Percentiles rank a stretch among this genome's conserved stretches.
phyloP scores from a whole-genome alignment of 768 basidiomycete species.

The Boletus vinaceobasis region DNA sequence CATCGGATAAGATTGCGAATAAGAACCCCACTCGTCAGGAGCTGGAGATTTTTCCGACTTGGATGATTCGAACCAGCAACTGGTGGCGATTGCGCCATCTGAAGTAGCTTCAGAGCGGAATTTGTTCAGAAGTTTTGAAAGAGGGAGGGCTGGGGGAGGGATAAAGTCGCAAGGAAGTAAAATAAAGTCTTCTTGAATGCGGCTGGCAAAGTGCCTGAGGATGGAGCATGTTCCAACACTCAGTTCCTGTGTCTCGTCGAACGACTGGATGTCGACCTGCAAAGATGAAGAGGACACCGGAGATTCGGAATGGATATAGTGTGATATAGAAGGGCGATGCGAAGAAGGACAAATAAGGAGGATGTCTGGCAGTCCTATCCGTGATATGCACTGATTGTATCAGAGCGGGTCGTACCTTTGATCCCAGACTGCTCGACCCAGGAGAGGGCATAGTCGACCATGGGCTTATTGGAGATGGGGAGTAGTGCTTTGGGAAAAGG shows the following conservation, averaged over 20 bases:
- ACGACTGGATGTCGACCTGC: slow-evolving; percentile 74
- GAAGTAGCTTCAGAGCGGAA: slow-evolving; percentile 72
- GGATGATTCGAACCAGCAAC: slow-evolving; percentile 59
- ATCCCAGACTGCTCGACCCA: slow-evolving; percentile 91
- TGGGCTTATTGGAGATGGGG: slow-evolving; percentile 82
- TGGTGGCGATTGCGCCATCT: slow-evolving; percentile 59
- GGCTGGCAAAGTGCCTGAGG: slow-evolving; percentile 69
- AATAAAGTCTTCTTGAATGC: slow-evolving; percentile 83
- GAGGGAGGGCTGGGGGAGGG: slow-evolving; percentile 68
- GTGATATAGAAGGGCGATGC: slow-evolving; percentile 73
- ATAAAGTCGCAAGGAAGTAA: slow-evolving; percentile 90
- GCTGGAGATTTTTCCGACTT: slow-evolving; percentile 51
- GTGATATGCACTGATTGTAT: slow-evolving; percentile 5
- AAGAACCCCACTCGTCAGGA: slow-evolving; percentile 65
- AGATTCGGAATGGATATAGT: slow-evolving; percentile 79
- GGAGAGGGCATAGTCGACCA: slow-evolving; percentile 76
- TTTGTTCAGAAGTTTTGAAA: slow-evolving; percentile 70
- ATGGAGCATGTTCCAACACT: slow-evolving; percentile 71
- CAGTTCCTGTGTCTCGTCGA: slow-evolving; percentile 67
- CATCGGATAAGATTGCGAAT: slow-evolving; percentile 47
- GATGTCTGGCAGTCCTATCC: slow-evolving; percentile 54
- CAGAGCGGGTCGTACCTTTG: slow-evolving; percentile 48
- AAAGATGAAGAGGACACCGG: slow-evolving; percentile 60
- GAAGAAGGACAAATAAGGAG: slow-evolving; percentile 79
- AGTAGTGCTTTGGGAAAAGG: slow-evolving; percentile 85